Conservation (phyloP, 345 rosid genomes). For the Pelargonium nanum region DNA sequence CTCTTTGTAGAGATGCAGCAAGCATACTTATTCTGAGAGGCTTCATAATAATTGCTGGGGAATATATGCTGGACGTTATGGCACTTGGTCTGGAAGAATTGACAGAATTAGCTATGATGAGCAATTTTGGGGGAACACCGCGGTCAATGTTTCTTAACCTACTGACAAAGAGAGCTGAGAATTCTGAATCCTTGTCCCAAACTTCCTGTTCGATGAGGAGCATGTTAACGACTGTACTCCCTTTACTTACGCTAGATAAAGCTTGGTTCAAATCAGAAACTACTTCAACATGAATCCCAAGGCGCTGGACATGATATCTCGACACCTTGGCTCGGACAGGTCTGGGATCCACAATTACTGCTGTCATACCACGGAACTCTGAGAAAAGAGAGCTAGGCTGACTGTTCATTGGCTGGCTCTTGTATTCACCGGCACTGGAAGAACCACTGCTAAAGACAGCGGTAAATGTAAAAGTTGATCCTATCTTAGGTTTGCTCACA, state of each 20-base stretch:
- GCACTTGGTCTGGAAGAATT: conserved; percentile 22
- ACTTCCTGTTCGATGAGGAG: conserved; percentile 75
- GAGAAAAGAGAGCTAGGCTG: conserved; percentile 26
- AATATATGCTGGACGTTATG: conserved; percentile 17
- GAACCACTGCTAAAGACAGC: conserved; percentile 53
- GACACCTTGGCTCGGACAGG: conserved; percentile 65
- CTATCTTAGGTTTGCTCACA: conserved; percentile 60
- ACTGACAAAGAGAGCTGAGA: conserved; percentile 30
- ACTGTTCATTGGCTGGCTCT: conserved; percentile 34
- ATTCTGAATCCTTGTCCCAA: conserved; percentile 50
- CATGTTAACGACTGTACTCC: conserved; percentile 30
- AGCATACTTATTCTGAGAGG: conserved; percentile 82
- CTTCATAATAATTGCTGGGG: conserved; percentile 52
- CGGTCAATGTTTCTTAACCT: conserved; percentile 24
- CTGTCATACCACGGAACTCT: conserved; percentile 62
- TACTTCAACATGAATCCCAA: conserved; percentile 57
- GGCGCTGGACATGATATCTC: conserved; percentile 68
- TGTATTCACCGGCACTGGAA: conserved; percentile 30
- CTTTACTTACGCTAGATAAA: conserved; percentile 25
- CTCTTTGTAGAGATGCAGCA: conserved; percentile 68
- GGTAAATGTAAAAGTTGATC: conserved; percentile 89
- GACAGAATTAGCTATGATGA: conserved; percentile 51
- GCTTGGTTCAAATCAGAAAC: conserved; percentile 43
- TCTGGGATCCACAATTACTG: conserved; percentile 68
- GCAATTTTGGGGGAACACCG: conserved; percentile 33